Conservation (phyloP, 768 basidiomycete genomes). For the Suillus ampliporus region DNA sequence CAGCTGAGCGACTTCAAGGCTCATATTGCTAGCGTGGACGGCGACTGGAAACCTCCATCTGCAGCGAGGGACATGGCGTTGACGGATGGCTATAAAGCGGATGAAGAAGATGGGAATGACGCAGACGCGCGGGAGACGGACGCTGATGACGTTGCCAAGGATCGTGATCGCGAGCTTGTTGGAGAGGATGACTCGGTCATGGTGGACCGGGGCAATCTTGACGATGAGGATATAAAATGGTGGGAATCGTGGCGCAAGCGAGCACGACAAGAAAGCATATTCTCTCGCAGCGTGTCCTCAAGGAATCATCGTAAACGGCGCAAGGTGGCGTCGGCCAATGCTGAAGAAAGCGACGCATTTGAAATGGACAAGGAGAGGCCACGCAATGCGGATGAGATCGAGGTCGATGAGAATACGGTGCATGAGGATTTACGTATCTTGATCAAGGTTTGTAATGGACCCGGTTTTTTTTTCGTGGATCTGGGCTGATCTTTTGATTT, state of each 20-base stretch:
- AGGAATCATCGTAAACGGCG: constrained; percentile 48
- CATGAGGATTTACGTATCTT: constrained; percentile 91
- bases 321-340: constrained; percentile 41
- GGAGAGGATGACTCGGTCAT: constrained; percentile 28
- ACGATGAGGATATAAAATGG: constrained; percentile 58
- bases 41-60: constrained; percentile 37
- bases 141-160: constrained; percentile 14
- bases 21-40: constrained; percentile 63
- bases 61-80: constrained; percentile 25
- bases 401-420: constrained; percentile 66
- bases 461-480: constrained; percentile 9
- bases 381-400: constrained; percentile 63
- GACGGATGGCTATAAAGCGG: constrained; percentile 28
- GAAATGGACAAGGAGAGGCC: constrained; percentile 48
- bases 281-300: constrained; percentile 27
- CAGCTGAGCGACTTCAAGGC: constrained; percentile 83
- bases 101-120: constrained; percentile 35
- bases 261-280: constrained; percentile 37
- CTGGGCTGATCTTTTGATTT: constrained; percentile 4
- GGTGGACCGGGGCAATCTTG: constrained; percentile 47
- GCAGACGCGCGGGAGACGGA: constrained; percentile 21
- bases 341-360: constrained; percentile 27
- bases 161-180: constrained; percentile 31
- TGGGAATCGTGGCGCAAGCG: constrained; percentile 78
- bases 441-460: constrained; percentile 71